Conservation (phyloP, 257 asterid genomes). For the Penstemon barbatus region DNA sequence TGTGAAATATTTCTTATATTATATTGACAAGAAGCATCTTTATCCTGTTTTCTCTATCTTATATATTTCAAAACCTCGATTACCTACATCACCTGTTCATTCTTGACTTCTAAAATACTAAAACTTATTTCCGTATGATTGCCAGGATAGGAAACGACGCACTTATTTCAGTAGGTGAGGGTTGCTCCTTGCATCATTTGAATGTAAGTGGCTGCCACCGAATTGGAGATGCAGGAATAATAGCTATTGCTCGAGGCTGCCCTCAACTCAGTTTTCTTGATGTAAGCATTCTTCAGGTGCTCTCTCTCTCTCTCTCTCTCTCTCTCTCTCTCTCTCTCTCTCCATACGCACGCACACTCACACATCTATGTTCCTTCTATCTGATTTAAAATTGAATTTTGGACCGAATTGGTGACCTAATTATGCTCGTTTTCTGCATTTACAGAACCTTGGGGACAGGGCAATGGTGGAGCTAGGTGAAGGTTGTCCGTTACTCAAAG, state of each 20-base stretch:
- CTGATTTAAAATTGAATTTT: background rate
- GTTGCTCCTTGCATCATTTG: conserved; percentile 71
- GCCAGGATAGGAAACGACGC: conserved; percentile 84
- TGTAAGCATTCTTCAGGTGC: conserved; percentile 86
- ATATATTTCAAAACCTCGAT: no score
- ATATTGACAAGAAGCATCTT: no score
- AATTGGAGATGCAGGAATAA: conserved; percentile 81
- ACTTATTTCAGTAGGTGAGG: conserved; percentile 70
- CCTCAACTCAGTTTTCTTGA: conserved; percentile 78
- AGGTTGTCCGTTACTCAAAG: conserved; percentile 71
- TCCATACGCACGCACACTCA: background rate
- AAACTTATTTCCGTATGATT: conserved; percentile 19
- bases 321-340: background rate
- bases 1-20: no score
- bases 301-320: conserved; percentile 17
- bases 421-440: background rate
- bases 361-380: no score
- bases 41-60: background rate
- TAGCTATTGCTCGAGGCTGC: conserved; percentile 82
- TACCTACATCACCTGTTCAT: background rate
- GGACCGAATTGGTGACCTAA: background rate
- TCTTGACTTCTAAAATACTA: conserved; percentile 1
- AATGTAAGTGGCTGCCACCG: conserved; percentile 90
- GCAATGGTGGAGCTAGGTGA: conserved; percentile 74
- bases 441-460: conserved; percentile 69